Evolutionary conservation across 2,329 filamentous ascomycete genomes (phyloP).

Genomic region (Aspergillus texensis): DNA sequence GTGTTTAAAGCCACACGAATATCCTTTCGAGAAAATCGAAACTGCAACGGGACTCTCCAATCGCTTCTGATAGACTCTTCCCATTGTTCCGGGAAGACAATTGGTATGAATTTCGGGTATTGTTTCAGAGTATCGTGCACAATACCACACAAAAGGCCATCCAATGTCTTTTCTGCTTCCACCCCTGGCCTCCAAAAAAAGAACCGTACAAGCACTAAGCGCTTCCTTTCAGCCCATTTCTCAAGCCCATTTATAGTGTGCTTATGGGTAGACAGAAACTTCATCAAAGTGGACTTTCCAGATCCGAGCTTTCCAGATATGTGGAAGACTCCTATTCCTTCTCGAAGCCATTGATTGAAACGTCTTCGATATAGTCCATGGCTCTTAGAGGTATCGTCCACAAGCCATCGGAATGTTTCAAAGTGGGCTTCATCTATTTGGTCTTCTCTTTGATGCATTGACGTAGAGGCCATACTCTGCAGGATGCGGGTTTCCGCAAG

Average conservation of each 20-base stretch:
- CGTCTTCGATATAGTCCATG: neutral
- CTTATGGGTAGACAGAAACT: conserved; percentile 39
- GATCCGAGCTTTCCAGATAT: conserved; percentile 51
- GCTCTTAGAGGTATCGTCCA: too few species aligned
- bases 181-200: conserved; percentile 49
- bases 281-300: conserved; percentile 55
- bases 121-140: conserved; percentile 40
- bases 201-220: conserved; percentile 37
- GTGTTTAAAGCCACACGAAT: neutral
- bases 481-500: too few species aligned
- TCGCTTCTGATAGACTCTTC: conserved; percentile 1
- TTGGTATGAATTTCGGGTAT: conserved; percentile 33
- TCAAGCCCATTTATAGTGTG: conserved; percentile 30
- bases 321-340: conserved; percentile 32
- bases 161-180: conserved; percentile 43
- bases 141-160: conserved; percentile 42
- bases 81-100: conserved; percentile 17
- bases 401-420: too few species aligned
- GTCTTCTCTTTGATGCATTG: too few species aligned
- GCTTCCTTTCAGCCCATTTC: conserved; percentile 36
- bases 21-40: neutral
- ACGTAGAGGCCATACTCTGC: too few species aligned
- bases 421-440: too few species aligned
- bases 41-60: neutral
- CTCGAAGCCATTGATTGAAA: conserved; percentile 23